A percentile compares a stretch with the other conserved stretches of the same genome.
Conservation (phyloP, 1,139 yeast genomes). For the Wickerhamiella pararugosa region DNA sequence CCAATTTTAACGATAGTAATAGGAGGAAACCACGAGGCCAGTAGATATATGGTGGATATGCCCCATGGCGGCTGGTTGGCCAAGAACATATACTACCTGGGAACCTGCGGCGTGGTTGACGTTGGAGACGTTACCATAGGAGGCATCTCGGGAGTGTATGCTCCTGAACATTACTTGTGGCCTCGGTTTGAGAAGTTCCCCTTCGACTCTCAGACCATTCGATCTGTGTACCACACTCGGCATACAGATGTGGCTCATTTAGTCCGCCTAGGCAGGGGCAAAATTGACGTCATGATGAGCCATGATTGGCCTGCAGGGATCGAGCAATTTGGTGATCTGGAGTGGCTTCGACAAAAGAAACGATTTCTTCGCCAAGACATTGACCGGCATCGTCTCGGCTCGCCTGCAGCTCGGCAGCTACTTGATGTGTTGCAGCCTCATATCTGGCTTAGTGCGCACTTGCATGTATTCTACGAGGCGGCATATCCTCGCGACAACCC, state of each 20-base stretch:
- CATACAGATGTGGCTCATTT: slow-evolving; percentile 48
- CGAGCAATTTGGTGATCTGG: slow-evolving; percentile 45
- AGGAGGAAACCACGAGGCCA: slow-evolving; percentile 94
- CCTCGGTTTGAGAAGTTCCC: slow-evolving; percentile 36
- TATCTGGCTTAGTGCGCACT: slow-evolving; percentile 80
- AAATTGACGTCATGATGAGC: slow-evolving; percentile 43
- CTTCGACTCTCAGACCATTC: slow-evolving; percentile 30
- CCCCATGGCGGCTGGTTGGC: slow-evolving; percentile 93
- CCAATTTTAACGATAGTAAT: slow-evolving; percentile 69
- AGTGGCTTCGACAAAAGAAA: slow-evolving; percentile 37
- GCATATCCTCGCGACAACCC: slow-evolving; percentile 25
- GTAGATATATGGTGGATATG: slow-evolving; percentile 58
- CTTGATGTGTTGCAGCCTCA: slow-evolving; percentile 42
- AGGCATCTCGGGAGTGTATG: slow-evolving; percentile 78
- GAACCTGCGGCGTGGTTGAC: slow-evolving; percentile 62
- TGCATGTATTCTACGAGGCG: slow-evolving; percentile 67
- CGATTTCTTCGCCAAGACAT: slow-evolving; percentile 59
- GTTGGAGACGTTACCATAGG: slow-evolving; percentile 59
- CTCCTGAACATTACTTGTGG: slow-evolving; percentile 30
- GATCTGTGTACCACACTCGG: slow-evolving; percentile 64
- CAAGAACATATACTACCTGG: slow-evolving; percentile 77
- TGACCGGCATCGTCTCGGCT: slow-evolving; percentile 47
- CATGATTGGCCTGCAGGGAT: slow-evolving; percentile 96
- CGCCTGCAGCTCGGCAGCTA: slow-evolving; percentile 50
- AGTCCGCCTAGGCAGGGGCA: slow-evolving; percentile 21